Evolutionary conservation across 2,329 filamentous ascomycete species (phyloP), one percentile per base, ranked within the genome.

Genomic region (Magnaporthales sp.): DNA sequence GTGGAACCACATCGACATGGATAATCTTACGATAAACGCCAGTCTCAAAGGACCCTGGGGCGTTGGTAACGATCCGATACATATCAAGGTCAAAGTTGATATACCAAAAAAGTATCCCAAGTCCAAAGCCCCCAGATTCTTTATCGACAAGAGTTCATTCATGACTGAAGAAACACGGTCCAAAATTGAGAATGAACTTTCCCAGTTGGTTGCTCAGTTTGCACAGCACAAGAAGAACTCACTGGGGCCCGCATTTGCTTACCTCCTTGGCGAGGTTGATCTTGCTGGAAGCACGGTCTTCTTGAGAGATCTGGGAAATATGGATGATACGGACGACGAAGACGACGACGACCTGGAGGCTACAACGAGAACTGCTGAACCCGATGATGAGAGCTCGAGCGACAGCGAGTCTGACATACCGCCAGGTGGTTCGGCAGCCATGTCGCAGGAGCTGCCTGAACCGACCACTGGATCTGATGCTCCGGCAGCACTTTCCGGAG

Each of bases 381-480:
- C 56, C 26, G 70, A 84, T 64, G 91, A 91, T 24, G 64, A 91
- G 70, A 94, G 91, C 70, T 97, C 92, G 8, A 67, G 62, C 22
- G 66, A 67, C 3, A 90, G 92, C 69, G 90, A 92, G 68, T 91
- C 93, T 70, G 91, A 93, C 26, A 83, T 84, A 11, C 80, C 81
- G 0, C 74, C 81, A 2, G 82, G 83, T 3, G 83, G 81, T 22
- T 85, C 83, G 9, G 83, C 81, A 13, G 83, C 84, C 66, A 85
- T 89, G 83, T 88, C 86, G 7, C 86, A 88, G 69, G 86, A 89
- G 70, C 78, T 89, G 26, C 81, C 80, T 60, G 80, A 30, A 51
- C 32, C 29, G 15, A 13, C 63, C 6, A 31, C 62, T 15, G 62
- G 62, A 3, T 27, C 31, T n/a, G 62, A 64, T 38, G 62, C 27